Percentiles rank a stretch among this genome's conserved stretches.
Conservation (phyloP, 495 filamentous ascomycete genomes). For the Xylaria nigripes region DNA sequence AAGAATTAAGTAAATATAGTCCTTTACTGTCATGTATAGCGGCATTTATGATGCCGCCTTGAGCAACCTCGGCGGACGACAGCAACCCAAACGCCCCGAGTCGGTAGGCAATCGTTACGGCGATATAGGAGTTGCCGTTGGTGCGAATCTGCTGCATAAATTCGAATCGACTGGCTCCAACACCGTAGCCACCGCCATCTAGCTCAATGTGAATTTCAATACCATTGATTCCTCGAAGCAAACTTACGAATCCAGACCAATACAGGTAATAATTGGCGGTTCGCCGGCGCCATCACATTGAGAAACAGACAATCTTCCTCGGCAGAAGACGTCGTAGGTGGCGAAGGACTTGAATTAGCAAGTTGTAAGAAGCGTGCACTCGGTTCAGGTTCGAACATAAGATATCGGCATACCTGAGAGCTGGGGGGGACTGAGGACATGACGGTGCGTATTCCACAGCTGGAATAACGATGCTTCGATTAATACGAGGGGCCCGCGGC, state of each 20-base stretch:
- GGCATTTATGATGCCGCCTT: slow-evolving; percentile 50
- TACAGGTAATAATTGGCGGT: slow-evolving; percentile 29
- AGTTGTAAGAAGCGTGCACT: background rate
- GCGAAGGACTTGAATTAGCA: slow-evolving; percentile 4
- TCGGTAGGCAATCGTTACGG: slow-evolving; percentile 41
- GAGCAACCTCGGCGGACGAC: slow-evolving; percentile 37
- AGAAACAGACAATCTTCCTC: slow-evolving; percentile 39
- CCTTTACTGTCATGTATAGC: slow-evolving; percentile 45
- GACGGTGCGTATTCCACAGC: slow-evolving; percentile 16
- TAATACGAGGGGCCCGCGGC: slow-evolving; percentile 18
- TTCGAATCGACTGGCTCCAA: slow-evolving; percentile 28
- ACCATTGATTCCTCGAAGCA: background rate
- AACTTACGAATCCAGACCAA: slow-evolving; percentile 37
- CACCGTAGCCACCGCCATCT: slow-evolving; percentile 44
- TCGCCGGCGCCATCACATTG: slow-evolving; percentile 32
- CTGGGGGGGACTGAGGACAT: slow-evolving; percentile 16
- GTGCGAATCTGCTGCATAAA: slow-evolving; percentile 35
- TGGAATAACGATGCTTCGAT: slow-evolving; percentile 18
- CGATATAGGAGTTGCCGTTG: slow-evolving; percentile 39
- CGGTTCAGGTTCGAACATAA: background rate
- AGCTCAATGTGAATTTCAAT: slow-evolving; percentile 1
- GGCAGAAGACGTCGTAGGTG: slow-evolving; percentile 6
- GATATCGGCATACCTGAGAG: slow-evolving; percentile 8
- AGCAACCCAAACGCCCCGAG: slow-evolving; percentile 60
- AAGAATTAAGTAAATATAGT: background rate